Percentiles rank a stretch among this genome's conserved stretches.
These are phyloP conservation scores for Coemansia sp. DNA, from an alignment of 192 early-diverging fungal species.

Conservation along the genomic window DNA sequence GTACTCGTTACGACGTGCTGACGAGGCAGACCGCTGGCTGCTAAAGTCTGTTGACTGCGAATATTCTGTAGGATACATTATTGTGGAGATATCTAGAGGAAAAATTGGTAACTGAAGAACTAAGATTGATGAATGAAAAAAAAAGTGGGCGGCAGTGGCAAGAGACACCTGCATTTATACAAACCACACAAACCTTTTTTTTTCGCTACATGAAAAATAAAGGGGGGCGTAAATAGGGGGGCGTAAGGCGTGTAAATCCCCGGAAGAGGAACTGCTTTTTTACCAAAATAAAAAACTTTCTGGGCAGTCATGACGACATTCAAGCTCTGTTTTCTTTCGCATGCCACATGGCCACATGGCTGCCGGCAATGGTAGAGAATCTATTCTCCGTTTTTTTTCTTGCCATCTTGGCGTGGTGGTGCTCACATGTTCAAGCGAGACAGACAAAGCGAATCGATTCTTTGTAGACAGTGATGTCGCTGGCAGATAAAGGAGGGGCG, in stretches of 20 bases:
- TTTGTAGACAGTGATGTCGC: background rate
- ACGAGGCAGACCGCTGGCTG: conserved; percentile 4
- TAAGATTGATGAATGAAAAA: background rate
- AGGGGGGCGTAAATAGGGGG: background rate
- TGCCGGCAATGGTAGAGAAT: background rate
- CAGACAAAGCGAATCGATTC: background rate
- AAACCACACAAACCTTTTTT: background rate
- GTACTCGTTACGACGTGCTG: conserved; percentile 1
- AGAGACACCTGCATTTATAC: background rate
- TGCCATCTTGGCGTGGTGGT: conserved; percentile 7
- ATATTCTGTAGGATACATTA: background rate
- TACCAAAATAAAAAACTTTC: background rate
- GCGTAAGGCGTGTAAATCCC: background rate
- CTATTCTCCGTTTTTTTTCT: background rate
- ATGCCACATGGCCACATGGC: background rate
- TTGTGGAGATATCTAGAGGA: background rate
- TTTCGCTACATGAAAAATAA: background rate
- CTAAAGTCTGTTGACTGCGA: conserved; percentile 10
- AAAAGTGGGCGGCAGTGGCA: background rate
- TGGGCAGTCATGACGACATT: conserved; percentile 5
- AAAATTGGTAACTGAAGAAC: background rate
- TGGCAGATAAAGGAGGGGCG: background rate
- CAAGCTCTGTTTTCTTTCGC: background rate
- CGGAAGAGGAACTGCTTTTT: background rate
- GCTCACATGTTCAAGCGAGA: conserved; percentile 3